phyloP scores from a whole-genome alignment of 345 rosid species.

The Aquilaria sinensis region DNA sequence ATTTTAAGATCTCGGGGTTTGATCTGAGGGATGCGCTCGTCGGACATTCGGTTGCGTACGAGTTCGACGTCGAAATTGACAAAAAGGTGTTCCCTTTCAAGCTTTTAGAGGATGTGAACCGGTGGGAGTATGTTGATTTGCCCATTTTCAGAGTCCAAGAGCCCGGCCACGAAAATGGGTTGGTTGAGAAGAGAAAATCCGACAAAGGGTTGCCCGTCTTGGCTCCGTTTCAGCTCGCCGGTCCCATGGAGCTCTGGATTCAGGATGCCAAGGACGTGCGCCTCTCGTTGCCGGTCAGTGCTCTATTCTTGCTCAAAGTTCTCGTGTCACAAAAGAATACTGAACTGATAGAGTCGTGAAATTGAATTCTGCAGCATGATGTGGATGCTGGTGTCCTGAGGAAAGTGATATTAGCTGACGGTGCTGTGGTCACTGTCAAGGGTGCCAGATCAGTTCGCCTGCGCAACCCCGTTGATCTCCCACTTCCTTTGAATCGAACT shows the following conservation, averaged over 20 bases:
- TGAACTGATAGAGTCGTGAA: conserved; percentile 1
- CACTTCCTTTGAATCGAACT: conserved; percentile 65
- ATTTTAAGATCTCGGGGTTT: conserved; percentile 70
- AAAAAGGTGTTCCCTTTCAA: conserved; percentile 63
- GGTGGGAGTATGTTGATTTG: conserved; percentile 87
- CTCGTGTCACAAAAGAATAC: neutral
- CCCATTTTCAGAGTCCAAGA: conserved; percentile 62
- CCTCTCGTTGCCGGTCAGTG: conserved; percentile 62
- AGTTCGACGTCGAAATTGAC: conserved; percentile 69
- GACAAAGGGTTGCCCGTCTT: conserved; percentile 52
- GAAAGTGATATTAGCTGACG: conserved; percentile 86
- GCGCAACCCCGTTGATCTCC: conserved; percentile 81
- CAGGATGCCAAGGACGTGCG: conserved; percentile 91
- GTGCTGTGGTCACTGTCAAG: conserved; percentile 82
- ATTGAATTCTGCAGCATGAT: conserved; percentile 65
- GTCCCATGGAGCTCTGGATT: conserved; percentile 96
- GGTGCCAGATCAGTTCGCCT: conserved; percentile 96
- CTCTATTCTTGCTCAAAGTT: too few species aligned
- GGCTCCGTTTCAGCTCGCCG: conserved; percentile 92
- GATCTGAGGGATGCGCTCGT: conserved; percentile 77
- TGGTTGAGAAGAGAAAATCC: conserved; percentile 34
- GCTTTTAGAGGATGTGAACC: conserved; percentile 85
- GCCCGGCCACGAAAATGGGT: conserved; percentile 29
- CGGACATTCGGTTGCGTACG: conserved; percentile 81
- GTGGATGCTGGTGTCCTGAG: conserved; percentile 93